Base-by-base conservation (phyloP, 805 yeast genomes). In the Yamadazyma tumulicola region DNA sequence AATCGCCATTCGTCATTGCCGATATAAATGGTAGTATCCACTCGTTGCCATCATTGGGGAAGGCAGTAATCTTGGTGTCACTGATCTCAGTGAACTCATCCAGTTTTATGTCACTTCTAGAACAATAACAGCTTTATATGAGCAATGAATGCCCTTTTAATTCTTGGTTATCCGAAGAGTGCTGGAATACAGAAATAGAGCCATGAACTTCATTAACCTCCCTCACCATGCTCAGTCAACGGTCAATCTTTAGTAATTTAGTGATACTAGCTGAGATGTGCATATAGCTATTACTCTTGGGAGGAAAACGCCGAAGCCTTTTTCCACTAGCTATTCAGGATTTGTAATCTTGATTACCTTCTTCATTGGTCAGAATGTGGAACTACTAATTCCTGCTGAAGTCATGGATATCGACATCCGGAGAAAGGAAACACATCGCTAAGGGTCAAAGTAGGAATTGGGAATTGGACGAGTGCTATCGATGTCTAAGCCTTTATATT, bases 1-100 rank as follows among this genome's bases (percentile, higher is more conserved):
- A 62, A 79, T 79, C 86, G 5, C 89, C 91, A 10, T 77, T 82
- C 54, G 88, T 82, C 26, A 77, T 83, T 55, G 82, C 88, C 23
- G 79, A 82, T 44, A 60, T 64, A 43, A 71, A 77, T 47, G 88
- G 83, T 22, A 79, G 83, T 19, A 80, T 82, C 44, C 56, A 57
- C 17, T 88, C 79, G 15, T 66, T 82, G 38, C 86, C 88, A 11
- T 74, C 81, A 7, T 70, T 82, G 26, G 71, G 82, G 75, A 82
- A 82, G 49, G 87, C 74, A 0, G 85, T 81, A 26, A 79, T 82
- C 46, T 56, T 81, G 54, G 70, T 81, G 41, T 73, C 89, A 1
- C 80, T 81, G 12, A 59, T 80, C 33, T 81, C 87, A 3, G 88
- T 82, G 12, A 89, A 85, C 25, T 81, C 82, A 56, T 75, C 86